These are phyloP conservation scores for Eimeria acervulina DNA, from an alignment of 169 alveolate genomes.

Conservation along the genomic window DNA sequence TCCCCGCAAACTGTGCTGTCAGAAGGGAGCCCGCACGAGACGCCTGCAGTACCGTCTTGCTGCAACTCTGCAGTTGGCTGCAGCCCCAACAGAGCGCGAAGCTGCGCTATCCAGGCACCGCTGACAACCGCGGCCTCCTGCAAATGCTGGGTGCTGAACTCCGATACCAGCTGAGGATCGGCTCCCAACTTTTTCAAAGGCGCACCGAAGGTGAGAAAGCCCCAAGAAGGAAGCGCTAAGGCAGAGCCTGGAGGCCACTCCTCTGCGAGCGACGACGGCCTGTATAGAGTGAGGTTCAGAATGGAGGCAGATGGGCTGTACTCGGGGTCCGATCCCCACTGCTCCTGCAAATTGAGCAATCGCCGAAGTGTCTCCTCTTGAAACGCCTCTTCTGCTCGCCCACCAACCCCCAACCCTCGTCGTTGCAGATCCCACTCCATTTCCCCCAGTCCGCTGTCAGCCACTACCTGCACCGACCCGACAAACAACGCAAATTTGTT, in stretches of 20 bases:
- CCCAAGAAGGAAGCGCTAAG: conserved; percentile 44
- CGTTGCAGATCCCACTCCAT: conserved; percentile 20
- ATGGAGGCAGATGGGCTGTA: neutral
- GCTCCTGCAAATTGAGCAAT: neutral
- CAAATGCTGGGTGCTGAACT: neutral
- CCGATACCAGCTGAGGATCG: neutral
- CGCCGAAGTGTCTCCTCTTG: conserved; percentile 40
- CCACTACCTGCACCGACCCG: conserved; percentile 54
- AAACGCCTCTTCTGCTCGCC: neutral
- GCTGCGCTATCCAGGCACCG: conserved; percentile 68
- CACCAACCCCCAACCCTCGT: neutral
- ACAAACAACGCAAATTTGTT: neutral
- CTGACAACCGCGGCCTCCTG: conserved; percentile 31
- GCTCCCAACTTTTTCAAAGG: neutral
- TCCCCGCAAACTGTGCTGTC: conserved; percentile 20
- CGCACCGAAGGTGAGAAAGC: conserved; percentile 44
- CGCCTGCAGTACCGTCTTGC: neutral
- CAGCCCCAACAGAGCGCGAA: conserved; percentile 33
- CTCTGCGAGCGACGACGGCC: neutral
- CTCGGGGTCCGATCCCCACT: conserved; percentile 40
- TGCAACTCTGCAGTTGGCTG: neutral
- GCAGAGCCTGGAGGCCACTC: conserved; percentile 7
- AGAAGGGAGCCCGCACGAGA: neutral
- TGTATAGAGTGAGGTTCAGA: conserved; percentile 42
- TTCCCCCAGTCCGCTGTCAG: conserved; percentile 51